Evolutionary conservation across 225 moss, liverwort and hornwort genomes (phyloP), one percentile per base, ranked within the genome.

Genomic region (Physcomitrium patens): DNA sequence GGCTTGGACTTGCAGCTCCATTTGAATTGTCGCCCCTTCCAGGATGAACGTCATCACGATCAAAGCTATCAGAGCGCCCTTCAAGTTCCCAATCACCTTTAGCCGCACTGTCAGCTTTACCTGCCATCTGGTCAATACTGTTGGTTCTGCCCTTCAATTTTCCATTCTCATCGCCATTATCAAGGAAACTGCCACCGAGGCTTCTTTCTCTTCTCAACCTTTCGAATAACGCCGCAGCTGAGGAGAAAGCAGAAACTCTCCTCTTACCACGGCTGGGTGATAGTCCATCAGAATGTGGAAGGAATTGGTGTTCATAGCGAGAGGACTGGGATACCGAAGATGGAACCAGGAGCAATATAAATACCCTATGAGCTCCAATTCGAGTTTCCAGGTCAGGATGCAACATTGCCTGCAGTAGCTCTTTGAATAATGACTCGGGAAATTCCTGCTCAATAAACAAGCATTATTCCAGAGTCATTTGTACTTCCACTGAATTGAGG

Each of bases 371-470:
- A 71, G 89, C 89, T 55, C 85, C 92, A 47, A 92, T 83, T 51
- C 94, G 92, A 42, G 92, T 94, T 82, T 93, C 92, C 53, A 90
- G 79, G 74, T 97, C 96, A 45, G 91, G 80, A 62, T 97, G 90
- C 57, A 91, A 76, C 94, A 94, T 97, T 23, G 92, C 91, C 84
- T 93, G 94, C 24, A 97, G 73, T 26, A 97, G 87, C 66, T 93
- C 92, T 63, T 90, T 91, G 68, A 93, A 91, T 66, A 93, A 86
- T 9, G 86, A 84, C 55, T 97, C 96, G 7, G 94, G 94, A 73
- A 97, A 94, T 71, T 87, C 86, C 96, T 96, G 92, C 65, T 72
- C 45, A 61, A n/a, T 23, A 61, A 76, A 56, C 49, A 50, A 67
- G 27, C 14, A 62, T 10, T 8, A 56, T 45, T 50, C 55, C 13